Conservation (phyloP, 768 basidiomycete species). For the Boletus reticulatus region DNA sequence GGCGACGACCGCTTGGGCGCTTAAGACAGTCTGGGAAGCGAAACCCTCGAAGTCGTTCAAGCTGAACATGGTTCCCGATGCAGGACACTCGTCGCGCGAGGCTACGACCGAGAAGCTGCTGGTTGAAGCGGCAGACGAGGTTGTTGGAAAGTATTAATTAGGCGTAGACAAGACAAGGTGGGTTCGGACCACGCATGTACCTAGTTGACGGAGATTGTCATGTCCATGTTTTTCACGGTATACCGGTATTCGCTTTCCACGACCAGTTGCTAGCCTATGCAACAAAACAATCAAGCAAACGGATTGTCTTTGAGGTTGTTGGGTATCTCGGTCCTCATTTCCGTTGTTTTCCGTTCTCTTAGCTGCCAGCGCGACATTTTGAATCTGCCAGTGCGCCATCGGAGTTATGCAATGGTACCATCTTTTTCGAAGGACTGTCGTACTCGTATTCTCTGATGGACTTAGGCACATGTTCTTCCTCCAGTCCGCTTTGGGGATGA, state of each 20-base stretch:
- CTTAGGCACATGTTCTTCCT: no score
- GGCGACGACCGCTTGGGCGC: slow-evolving; percentile 76
- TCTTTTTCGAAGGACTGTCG: slow-evolving; percentile 68
- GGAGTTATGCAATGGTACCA: slow-evolving; percentile 74
- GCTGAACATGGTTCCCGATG: slow-evolving; percentile 75
- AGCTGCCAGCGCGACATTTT: background rate
- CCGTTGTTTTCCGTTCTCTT: slow-evolving; percentile 7
- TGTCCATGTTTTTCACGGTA: background rate
- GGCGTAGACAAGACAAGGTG: background rate
- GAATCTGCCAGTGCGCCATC: background rate
- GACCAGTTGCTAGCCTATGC: background rate
- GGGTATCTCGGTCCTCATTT: slow-evolving; percentile 5
- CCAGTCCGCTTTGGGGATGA: no score
- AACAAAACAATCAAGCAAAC: background rate
- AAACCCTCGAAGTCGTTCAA: slow-evolving; percentile 36
- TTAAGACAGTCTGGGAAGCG: slow-evolving; percentile 85
- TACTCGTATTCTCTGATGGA: slow-evolving; percentile 38
- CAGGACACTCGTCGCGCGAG: slow-evolving; percentile 85
- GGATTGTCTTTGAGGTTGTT: background rate
- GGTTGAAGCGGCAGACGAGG: slow-evolving; percentile 50
- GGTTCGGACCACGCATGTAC: background rate
- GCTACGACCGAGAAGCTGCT: slow-evolving; percentile 64
- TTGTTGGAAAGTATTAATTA: slow-evolving; percentile 24
- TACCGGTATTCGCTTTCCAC: background rate
- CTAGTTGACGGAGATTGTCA: background rate